These are phyloP conservation scores for Jackrogersella multiformis DNA, from an alignment of 495 filamentous ascomycete genomes.

Conservation along the genomic window DNA sequence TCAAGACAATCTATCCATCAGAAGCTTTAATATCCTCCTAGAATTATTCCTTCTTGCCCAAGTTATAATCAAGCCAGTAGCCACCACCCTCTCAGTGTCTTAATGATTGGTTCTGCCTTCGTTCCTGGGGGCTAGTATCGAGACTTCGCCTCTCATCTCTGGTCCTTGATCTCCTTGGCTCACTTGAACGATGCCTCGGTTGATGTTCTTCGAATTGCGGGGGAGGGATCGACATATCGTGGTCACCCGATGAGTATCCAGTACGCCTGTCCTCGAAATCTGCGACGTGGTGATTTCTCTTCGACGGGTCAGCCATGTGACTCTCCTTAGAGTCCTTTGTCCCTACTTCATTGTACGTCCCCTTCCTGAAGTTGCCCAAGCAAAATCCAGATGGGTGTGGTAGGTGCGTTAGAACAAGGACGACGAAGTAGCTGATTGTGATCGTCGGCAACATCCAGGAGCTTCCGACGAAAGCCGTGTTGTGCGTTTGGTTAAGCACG, in stretches of 20 bases:
- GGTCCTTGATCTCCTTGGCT: not conserved
- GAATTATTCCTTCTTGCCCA: too few relatives aligned
- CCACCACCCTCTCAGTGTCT: too few relatives aligned
- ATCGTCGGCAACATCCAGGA: constrained; percentile 55
- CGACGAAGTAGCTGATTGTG: constrained; percentile 45
- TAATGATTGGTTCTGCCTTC: not conserved
- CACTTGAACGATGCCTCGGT: not conserved
- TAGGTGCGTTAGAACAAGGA: constrained; percentile 50
- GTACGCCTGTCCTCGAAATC: constrained; percentile 29
- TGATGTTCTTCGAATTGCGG: constrained; percentile 16
- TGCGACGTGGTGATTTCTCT: constrained; percentile 9
- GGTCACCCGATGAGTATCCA: constrained; percentile 6
- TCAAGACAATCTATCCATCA: not conserved
- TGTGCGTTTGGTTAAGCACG: constrained; percentile 6
- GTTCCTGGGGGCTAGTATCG: not conserved
- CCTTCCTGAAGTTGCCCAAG: constrained; percentile 29
- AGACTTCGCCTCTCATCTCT: constrained; percentile 13
- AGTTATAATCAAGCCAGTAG: too few relatives aligned
- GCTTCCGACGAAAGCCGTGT: constrained; percentile 37
- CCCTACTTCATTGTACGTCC: constrained; percentile 18
- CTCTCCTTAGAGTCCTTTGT: not conserved
- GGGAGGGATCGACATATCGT: not conserved
- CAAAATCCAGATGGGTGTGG: constrained; percentile 45
- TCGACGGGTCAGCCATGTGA: not conserved
- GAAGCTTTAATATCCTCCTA: too few relatives aligned